Percentiles rank a stretch among this genome's conserved stretches.
These are phyloP conservation scores for Cystobasidium onofrii DNA, from an alignment of 768 basidiomycete species.

Conservation along the genomic window DNA sequence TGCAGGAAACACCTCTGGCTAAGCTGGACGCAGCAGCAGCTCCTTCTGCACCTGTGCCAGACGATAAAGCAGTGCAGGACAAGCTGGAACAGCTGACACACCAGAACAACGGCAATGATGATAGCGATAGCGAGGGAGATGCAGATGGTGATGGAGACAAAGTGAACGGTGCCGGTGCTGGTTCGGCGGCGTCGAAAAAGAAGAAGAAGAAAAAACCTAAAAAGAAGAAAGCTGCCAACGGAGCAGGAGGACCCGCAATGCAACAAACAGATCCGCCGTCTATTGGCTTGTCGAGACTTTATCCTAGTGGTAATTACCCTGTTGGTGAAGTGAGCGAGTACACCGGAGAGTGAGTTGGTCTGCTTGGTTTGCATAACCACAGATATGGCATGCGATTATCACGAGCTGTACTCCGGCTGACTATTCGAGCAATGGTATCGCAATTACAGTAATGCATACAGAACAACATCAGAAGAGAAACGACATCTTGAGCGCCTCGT, in stretches of 20 bases:
- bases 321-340: slow-evolving; percentile 87
- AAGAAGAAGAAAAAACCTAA: slow-evolving; percentile 61
- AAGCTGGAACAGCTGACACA: slow-evolving; percentile 36
- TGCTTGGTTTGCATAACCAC: no score
- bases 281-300: slow-evolving; percentile 78
- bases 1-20: background rate
- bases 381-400: no score
- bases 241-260: slow-evolving; percentile 26
- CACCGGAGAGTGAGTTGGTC: slow-evolving; percentile 82
- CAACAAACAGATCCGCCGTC: slow-evolving; percentile 88
- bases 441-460: slow-evolving; percentile 76
- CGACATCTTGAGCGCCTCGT: slow-evolving; percentile 68
- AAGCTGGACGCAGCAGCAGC: background rate
- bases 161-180: background rate
- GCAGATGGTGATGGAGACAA: slow-evolving; percentile 33
- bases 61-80: slow-evolving; percentile 10
- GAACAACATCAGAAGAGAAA: slow-evolving; percentile 83
- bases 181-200: slow-evolving; percentile 20
- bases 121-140: slow-evolving; percentile 39
- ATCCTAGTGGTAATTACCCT: slow-evolving; percentile 74
- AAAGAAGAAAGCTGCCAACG: slow-evolving; percentile 57
- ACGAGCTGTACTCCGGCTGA: no score
- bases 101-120: slow-evolving; percentile 44
- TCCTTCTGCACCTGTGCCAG: slow-evolving; percentile 13
- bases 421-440: no score